Base-by-base conservation (phyloP, 108 stramenopile genomes). In the Cyclostephanos invisitatus region DNA sequence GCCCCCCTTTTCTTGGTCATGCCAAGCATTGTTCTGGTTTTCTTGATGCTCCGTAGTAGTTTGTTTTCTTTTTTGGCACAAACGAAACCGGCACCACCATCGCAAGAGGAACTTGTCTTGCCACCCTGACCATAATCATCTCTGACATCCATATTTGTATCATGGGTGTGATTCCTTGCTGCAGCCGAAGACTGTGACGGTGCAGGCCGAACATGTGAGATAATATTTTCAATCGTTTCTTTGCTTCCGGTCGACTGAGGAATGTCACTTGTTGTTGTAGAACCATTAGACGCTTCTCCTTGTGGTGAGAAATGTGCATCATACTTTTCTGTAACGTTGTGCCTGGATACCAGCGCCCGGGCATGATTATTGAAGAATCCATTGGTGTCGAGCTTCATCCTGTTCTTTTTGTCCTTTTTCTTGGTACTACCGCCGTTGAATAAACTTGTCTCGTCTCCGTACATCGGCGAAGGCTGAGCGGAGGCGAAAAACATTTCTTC, bases 381-480 rank as follows among this genome's bases (percentile, higher is more conserved):
- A 17, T 32, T 32, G 2, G 29, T 6, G 5, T 57, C 32, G 18
- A 32, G 27, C 24, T 57, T 57, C 27, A 5, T 32, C 10, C 3
- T 29, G 25, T 17, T 25, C 29, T 57, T 27, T 17, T 57, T 57
- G 51, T 24, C n/a, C 5, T 27, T 29, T 27, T 29, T 28, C 27
- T 28, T 57, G 56, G 28, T 57, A 57, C 56, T 57, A 5, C 29
- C 3, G 28, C 28, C 10, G 14, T 14, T 29, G 56, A 57, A 29
- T 57, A 57, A 57, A 57, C 56, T 17, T 32, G 56, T 27, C 1
- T 57, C 56, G 4, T 57, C 56, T 29, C 29, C 56, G 29, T 29
- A 57, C 27, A 5, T 55, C 1, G 56, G 56, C 27, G 56, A 57
- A 14, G 56, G 56, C 56, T 57, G 56, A 11, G 17, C 15, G 17